Percentiles rank a stretch among this genome's conserved stretches.
Conservation (phyloP, 495 filamentous ascomycete genomes). For the Penicillium paradoxum region DNA sequence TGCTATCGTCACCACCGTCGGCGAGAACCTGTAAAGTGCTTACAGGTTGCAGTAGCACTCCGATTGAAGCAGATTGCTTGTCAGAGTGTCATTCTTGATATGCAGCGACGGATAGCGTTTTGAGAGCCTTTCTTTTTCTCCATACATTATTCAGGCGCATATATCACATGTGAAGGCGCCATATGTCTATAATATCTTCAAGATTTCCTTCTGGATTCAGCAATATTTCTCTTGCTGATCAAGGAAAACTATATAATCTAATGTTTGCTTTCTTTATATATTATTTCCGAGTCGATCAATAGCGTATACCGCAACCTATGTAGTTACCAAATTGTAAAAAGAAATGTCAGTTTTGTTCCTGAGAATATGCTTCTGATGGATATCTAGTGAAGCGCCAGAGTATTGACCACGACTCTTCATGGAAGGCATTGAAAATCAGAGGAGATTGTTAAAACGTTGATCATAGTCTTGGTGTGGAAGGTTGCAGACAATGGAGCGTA, state of each 20-base stretch:
- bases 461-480: no score
- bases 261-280: neutral
- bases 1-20: conserved; percentile 33
- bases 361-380: no score
- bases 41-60: neutral
- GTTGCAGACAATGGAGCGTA: no score
- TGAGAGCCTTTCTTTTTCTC: conserved; percentile 17
- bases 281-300: no score
- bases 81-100: conserved; percentile 4
- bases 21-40: conserved; percentile 31
- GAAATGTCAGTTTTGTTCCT: no score
- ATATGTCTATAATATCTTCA: conserved; percentile 14
- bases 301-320: no score
- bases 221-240: conserved; percentile 3
- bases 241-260: conserved; percentile 9
- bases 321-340: no score
- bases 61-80: conserved; percentile 2
- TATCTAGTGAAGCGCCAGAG: no score
- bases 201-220: conserved; percentile 9
- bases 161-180: conserved; percentile 13
- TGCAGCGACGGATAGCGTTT: conserved; percentile 23
- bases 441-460: no score
- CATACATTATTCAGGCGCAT: conserved; percentile 16
- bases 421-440: no score
- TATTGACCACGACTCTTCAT: no score